Evolutionary conservation across 2,329 filamentous ascomycete species (phyloP), one percentile per base, ranked within the genome.

Genomic region (Aureobasidium mangrovei): DNA sequence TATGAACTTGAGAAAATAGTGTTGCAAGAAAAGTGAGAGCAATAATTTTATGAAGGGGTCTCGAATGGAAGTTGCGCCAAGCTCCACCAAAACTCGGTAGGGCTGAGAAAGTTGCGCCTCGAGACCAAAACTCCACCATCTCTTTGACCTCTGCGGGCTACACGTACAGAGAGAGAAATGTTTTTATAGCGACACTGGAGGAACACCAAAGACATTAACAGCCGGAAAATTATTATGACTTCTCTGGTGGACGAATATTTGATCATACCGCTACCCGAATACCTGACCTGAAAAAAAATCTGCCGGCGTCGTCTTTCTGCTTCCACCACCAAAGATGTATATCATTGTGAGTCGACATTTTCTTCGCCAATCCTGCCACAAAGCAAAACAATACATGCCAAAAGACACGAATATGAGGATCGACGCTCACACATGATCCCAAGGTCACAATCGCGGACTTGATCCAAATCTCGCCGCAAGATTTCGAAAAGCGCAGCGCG

Each of bases 381-480:
- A 40, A 33, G 18, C 28, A 24, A 32, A 41, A 45, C 28, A 29
- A n/a, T 2, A 3, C 39, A 18, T 42, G 39, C 18, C 18, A 46
- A 31, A 31, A 4, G 12, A n/a, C 12, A 8, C 18, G 10, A 8
- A 53, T 35, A 12, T 12, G 10, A 35, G 32, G 10, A 35, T 12
- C 32, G 10, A 35, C 10, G 32, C 10, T 12, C 7, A 35, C 28
- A 3, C 28, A 27, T 43, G 4, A 8, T 28, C 7, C 7, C n/a
- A 35, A 95, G 93, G 93, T 90, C 41, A 95, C 93, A 61, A 84
- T 98, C 63, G 85, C 90, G 62, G 93, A 98, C 75, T 79, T 98
- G 62, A 89, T 98, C 61, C 88, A 95, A 72, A 94, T 98, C 72
- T 79, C 82, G 32, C 93, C 93, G 1, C 81, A 88, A 64, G 88